Conservation (phyloP, 345 rosid species). For the Lumnitzera littorea region DNA sequence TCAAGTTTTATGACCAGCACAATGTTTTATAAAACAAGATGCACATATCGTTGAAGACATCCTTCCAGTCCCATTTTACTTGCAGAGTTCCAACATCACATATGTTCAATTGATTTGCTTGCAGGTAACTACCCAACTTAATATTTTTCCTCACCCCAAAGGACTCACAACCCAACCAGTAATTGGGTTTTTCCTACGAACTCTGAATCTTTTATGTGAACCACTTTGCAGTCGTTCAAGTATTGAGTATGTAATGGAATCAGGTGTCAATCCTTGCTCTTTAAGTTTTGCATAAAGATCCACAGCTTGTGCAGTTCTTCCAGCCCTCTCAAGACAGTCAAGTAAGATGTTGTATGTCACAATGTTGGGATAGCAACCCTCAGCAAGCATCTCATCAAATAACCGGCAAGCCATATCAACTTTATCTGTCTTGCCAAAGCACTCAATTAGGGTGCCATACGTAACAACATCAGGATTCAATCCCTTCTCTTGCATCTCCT, state of each 20-base stretch:
- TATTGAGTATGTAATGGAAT: conserved; percentile 69
- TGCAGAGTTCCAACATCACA: too few species aligned
- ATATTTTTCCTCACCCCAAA: conserved; percentile 27
- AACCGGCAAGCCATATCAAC: conserved; percentile 80
- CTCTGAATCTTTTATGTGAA: conserved; percentile 46
- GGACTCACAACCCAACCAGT: conserved; percentile 91
- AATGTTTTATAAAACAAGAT: too few species aligned
- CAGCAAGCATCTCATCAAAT: conserved; percentile 73
- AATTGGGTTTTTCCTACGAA: conserved; percentile 77
- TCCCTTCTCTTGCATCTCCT: conserved; percentile 89
- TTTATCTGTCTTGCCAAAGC: conserved; percentile 86
- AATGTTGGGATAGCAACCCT: conserved; percentile 82
- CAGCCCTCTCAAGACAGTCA: conserved; percentile 76
- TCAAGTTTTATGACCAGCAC: too few species aligned
- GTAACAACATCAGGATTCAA: conserved; percentile 86
- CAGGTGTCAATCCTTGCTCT: conserved; percentile 76
- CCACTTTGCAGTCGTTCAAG: conserved; percentile 80
- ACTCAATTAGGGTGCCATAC: conserved; percentile 82
- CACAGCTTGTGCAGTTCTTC: conserved; percentile 80
- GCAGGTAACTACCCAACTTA: not conserved
- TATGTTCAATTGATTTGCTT: too few species aligned
- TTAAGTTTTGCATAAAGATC: conserved; percentile 69
- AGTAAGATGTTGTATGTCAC: conserved; percentile 85
- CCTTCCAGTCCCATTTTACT: too few species aligned
- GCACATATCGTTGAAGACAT: too few species aligned